Evolutionary conservation across 768 basidiomycete genomes (phyloP).

Genomic region (Russula emetica): DNA sequence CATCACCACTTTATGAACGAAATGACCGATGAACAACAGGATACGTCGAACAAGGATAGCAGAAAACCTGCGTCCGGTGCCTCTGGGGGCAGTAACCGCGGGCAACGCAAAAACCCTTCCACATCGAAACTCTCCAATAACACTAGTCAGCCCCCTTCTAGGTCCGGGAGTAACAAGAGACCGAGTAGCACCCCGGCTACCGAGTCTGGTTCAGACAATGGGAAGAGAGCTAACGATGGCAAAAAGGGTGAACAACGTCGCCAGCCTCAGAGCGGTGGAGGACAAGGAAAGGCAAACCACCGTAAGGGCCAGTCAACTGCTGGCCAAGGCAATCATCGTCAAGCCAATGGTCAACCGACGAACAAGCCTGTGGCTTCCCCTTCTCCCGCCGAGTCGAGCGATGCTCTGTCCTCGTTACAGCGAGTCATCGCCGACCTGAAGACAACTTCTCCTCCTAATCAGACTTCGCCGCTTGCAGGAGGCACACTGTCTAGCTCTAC

Average conservation of each 20-base stretch:
- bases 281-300: conserved; percentile 35
- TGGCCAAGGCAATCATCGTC: conserved; percentile 58
- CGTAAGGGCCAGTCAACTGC: conserved; percentile 39
- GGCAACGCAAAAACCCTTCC: conserved; percentile 55
- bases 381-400: conserved; percentile 61
- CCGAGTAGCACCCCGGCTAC: conserved; percentile 37
- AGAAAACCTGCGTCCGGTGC: conserved; percentile 51
- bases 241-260: conserved; percentile 55
- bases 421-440: conserved; percentile 93
- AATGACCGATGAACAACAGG: conserved; percentile 70
- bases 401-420: conserved; percentile 83
- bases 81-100: conserved; percentile 44
- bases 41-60: conserved; percentile 63
- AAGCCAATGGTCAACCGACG: conserved; percentile 38
- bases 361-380: conserved; percentile 39
- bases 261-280: conserved; percentile 32
- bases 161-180: conserved; percentile 60
- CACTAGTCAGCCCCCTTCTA: conserved; percentile 38
- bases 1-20: conserved; percentile 63
- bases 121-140: conserved; percentile 42
- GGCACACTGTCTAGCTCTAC: conserved; percentile 37
- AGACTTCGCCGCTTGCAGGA: conserved; percentile 38
- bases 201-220: conserved; percentile 71
- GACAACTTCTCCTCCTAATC: conserved; percentile 67
- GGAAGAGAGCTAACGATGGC: conserved; percentile 51